These are phyloP conservation scores for Cerrena zonata DNA, from an alignment of 1,284 basidiomycete genomes.

Conservation along the genomic window DNA sequence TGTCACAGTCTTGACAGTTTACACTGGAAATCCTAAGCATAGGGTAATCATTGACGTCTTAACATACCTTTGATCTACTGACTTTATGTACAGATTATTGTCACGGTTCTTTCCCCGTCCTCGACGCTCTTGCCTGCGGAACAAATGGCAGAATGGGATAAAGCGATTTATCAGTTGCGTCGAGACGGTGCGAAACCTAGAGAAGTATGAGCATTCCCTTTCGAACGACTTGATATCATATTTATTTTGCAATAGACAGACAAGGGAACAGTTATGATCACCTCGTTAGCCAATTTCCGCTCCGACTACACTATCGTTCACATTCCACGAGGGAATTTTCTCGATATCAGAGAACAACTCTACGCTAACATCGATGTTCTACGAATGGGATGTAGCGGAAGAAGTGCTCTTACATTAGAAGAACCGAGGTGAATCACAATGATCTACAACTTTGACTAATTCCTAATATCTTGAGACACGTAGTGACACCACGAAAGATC, in stretches of 20 bases:
- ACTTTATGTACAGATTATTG: conserved; percentile 42
- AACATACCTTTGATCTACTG: conserved; percentile 7
- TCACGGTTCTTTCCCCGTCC: conserved; percentile 49
- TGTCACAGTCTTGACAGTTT: conserved; percentile 60
- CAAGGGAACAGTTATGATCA: conserved; percentile 68
- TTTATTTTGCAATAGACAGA: conserved; percentile 39
- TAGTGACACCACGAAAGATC: conserved; percentile 71
- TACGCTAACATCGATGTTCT: conserved; percentile 75
- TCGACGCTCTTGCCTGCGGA: conserved; percentile 37
- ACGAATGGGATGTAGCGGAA: conserved; percentile 70
- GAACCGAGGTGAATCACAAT: conserved; percentile 50
- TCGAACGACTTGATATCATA: background rate
- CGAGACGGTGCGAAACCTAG: conserved; percentile 65
- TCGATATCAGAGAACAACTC: conserved; percentile 54
- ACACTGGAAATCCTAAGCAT: conserved; percentile 66
- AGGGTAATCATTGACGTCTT: conserved; percentile 36
- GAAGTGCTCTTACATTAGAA: conserved; percentile 69
- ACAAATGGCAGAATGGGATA: conserved; percentile 53
- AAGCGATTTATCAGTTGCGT: conserved; percentile 52
- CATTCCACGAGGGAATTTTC: conserved; percentile 65
- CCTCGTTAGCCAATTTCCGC: conserved; percentile 77
- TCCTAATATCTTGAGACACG: background rate
- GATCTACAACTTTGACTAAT: conserved; percentile 3
- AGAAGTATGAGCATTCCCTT: conserved; percentile 36
- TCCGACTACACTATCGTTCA: conserved; percentile 78